Percentiles rank a stretch among this genome's conserved stretches.
Evolutionary conservation across 495 filamentous ascomycete genomes (phyloP).

Genomic region (Penicillium verhagenii): DNA sequence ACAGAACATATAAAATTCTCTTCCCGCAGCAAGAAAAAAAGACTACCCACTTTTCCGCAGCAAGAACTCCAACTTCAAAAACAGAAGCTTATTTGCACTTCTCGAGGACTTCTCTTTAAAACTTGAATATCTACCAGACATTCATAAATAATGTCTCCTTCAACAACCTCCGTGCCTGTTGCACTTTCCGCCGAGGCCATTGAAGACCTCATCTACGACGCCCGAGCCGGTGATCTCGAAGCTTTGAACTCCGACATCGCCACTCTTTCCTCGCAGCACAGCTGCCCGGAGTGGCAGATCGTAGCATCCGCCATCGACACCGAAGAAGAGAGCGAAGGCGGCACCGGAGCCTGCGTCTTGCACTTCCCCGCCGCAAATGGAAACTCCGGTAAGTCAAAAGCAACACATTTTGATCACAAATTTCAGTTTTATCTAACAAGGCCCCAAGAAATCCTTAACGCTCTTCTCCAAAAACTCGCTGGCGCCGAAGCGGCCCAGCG

Average conservation of each 20-base stretch:
- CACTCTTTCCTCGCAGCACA: slow-evolving; percentile 55
- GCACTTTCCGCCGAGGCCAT: slow-evolving; percentile 70
- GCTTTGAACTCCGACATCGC: slow-evolving; percentile 64
- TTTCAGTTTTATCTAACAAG: background rate
- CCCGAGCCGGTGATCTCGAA: slow-evolving; percentile 69
- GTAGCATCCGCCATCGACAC: slow-evolving; percentile 66
- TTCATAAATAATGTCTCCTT: slow-evolving; percentile 16
- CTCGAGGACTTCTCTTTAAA: background rate
- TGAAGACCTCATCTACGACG: slow-evolving; percentile 83
- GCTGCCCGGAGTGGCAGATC: slow-evolving; percentile 51
- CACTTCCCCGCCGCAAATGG: slow-evolving; percentile 93
- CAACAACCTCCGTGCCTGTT: slow-evolving; percentile 30
- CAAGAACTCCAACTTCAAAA: background rate
- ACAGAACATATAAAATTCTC: slow-evolving; percentile 2
- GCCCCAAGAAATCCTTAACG: slow-evolving; percentile 45
- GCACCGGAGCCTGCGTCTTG: slow-evolving; percentile 53
- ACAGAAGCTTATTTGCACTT: background rate
- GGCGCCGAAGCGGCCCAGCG: slow-evolving; percentile 29
- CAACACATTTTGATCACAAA: background rate
- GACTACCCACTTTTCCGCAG: background rate
- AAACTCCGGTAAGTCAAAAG: slow-evolving; percentile 58
- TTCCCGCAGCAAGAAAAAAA: background rate
- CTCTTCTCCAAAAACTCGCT: slow-evolving; percentile 41
- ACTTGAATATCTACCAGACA: background rate
- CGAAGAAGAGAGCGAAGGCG: slow-evolving; percentile 61